Conservation (phyloP, 2,329 filamentous ascomycete species). For the Zymoseptoria pseudotritici region DNA sequence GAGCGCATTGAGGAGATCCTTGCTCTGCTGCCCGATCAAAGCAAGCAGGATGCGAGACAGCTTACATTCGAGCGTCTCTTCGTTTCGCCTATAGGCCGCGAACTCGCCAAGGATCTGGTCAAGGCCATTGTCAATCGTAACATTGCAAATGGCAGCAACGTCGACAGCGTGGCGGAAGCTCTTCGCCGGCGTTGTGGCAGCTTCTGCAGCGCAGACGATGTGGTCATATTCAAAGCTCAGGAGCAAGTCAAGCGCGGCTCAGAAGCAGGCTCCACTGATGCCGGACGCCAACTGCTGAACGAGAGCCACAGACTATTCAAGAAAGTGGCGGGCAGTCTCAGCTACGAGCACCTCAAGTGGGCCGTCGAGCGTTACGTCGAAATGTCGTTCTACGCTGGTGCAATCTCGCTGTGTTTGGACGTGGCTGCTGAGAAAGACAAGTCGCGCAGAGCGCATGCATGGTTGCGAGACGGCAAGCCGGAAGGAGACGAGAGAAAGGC, state of each 20-base stretch:
- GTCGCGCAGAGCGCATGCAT: constrained; percentile 74
- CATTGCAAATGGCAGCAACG: constrained; percentile 92
- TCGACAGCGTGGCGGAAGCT: constrained; percentile 95
- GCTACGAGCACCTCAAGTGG: constrained; percentile 63
- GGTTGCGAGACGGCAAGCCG: constrained; percentile 78
- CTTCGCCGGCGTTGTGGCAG: constrained; percentile 84
- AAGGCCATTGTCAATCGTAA: constrained; percentile 98
- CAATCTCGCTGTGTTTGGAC: constrained; percentile 75
- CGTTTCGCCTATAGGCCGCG: constrained; percentile 68
- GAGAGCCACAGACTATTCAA: constrained; percentile 85
- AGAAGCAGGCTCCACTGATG: constrained; percentile 66
- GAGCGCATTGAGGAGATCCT: constrained; percentile 88
- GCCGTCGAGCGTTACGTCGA: constrained; percentile 72
- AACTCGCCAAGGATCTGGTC: constrained; percentile 86
- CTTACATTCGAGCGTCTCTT: constrained; percentile 88
- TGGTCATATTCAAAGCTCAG: constrained; percentile 96
- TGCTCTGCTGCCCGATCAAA: constrained; percentile 61
- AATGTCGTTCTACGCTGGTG: constrained; percentile 82
- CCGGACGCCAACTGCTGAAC: constrained; percentile 70
- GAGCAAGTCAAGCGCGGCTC: constrained; percentile 85
- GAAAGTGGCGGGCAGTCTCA: constrained; percentile 76
- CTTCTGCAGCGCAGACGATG: constrained; percentile 96
- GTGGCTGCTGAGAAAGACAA: constrained; percentile 82
- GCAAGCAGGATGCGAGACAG: constrained; percentile 61
- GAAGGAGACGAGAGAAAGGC: constrained; percentile 60